Evolutionary conservation across 164 flowering plant species (phyloP).

Genomic region (Brasenia schreberi): DNA sequence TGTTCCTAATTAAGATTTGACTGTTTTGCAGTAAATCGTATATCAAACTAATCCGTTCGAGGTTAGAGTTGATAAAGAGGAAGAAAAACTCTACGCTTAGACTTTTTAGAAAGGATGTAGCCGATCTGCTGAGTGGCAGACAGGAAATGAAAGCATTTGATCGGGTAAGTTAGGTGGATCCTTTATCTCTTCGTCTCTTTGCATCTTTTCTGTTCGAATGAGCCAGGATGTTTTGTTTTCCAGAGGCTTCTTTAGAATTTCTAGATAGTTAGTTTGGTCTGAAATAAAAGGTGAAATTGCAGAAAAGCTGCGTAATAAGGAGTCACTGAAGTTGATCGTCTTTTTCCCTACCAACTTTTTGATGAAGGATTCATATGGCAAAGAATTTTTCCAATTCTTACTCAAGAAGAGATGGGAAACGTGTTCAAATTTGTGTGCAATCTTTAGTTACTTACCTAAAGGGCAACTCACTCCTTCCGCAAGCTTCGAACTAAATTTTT

Average conservation of each 20-base stretch:
- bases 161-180: slow-evolving; percentile 30
- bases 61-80: slow-evolving; percentile 60
- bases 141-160: slow-evolving; percentile 77
- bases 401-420: too few relatives aligned
- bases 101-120: slow-evolving; percentile 73
- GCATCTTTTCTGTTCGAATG: background rate
- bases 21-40: slow-evolving; percentile 49
- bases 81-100: slow-evolving; percentile 66
- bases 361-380: background rate
- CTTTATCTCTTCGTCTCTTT: background rate
- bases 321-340: background rate
- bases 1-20: background rate
- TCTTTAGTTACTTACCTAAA: too few relatives aligned
- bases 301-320: background rate
- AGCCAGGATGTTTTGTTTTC: background rate
- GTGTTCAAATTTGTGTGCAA: too few relatives aligned
- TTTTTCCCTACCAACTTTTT: slow-evolving; percentile 1
- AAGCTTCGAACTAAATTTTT: too few relatives aligned
- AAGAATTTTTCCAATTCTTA: too few relatives aligned
- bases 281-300: background rate
- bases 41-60: slow-evolving; percentile 43
- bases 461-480: too few relatives aligned
- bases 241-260: background rate
- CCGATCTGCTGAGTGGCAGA: slow-evolving; percentile 69
- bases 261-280: too few relatives aligned